Percentiles rank a stretch among this genome's conserved stretches.
These are phyloP conservation scores for Exophiala mesophila DNA, from an alignment of 2,329 filamentous ascomycete species.

Conservation along the genomic window DNA sequence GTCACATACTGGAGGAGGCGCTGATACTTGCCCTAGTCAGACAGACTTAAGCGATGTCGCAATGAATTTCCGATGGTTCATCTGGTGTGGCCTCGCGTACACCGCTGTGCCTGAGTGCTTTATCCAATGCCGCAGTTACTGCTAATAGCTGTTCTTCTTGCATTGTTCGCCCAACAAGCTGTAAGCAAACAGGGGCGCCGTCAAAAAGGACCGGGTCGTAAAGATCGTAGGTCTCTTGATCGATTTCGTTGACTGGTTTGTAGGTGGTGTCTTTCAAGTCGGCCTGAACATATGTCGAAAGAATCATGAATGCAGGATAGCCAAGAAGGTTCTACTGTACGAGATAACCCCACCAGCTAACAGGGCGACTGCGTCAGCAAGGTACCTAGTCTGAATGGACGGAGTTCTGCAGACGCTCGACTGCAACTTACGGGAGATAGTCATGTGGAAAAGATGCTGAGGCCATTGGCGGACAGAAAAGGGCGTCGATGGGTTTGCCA, in stretches of 20 bases:
- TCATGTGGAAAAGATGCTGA: not conserved
- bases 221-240: not conserved
- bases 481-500: not conserved
- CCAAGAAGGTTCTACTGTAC: not conserved
- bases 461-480: not conserved
- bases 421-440: not conserved
- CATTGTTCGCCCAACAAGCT: not conserved
- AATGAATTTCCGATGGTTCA: no score
- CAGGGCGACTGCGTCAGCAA: not conserved
- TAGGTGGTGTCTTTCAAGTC: not conserved
- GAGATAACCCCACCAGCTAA: not conserved
- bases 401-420: not conserved
- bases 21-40: no score
- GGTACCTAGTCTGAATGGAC: not conserved
- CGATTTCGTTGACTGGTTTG: not conserved
- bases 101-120: not conserved
- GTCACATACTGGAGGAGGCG: no score
- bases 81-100: no score
- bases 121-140: not conserved
- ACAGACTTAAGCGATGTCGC: no score
- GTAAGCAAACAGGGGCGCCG: not conserved
- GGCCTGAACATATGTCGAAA: not conserved
- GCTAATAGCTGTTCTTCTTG: not conserved
- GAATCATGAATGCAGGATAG: not conserved
- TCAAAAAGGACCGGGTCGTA: not conserved